Conservation (phyloP, 139 green algal species). For the Spirogloea muscicola region DNA sequence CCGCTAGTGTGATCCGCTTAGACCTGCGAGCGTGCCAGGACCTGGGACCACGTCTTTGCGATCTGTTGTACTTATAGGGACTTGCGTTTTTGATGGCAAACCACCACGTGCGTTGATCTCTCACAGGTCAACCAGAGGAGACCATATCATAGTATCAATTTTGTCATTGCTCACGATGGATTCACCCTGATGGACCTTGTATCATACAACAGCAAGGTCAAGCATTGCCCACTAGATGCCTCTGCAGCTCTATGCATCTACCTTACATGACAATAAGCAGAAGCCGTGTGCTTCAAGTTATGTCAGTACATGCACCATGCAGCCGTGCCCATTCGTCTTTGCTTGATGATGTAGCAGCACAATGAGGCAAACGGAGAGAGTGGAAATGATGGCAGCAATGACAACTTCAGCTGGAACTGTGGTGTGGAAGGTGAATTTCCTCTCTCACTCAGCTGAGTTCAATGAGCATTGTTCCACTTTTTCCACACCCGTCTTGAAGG, state of each 20-base stretch:
- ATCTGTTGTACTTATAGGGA: too few species aligned
- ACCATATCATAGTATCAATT: conserved; percentile 93
- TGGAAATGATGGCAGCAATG: conserved; percentile 80
- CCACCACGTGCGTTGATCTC: not conserved
- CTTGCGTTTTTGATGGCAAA: too few species aligned
- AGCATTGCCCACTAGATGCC: too few species aligned
- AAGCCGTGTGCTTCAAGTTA: too few species aligned
- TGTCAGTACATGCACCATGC: not conserved
- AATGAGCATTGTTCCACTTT: too few species aligned
- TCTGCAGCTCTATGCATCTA: not conserved
- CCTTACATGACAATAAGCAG: not conserved
- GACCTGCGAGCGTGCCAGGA: too few species aligned
- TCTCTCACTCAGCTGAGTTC: too few species aligned
- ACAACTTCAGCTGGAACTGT: conserved; percentile 99
- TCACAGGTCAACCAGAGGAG: conserved; percentile 59
- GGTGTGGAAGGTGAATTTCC: conserved; percentile 84
- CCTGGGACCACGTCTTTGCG: too few species aligned
- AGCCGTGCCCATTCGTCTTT: not conserved
- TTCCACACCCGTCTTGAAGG: too few species aligned
- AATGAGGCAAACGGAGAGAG: conserved; percentile 80
- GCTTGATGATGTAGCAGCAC: conserved; percentile 71
- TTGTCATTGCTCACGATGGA: conserved; percentile 91
- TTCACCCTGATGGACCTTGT: conserved; percentile 93
- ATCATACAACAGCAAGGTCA: conserved; percentile 71
- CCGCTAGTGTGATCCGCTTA: too few species aligned